phyloP scores from a whole-genome alignment of 441 rosid genomes.

The Jatropha multifida region DNA sequence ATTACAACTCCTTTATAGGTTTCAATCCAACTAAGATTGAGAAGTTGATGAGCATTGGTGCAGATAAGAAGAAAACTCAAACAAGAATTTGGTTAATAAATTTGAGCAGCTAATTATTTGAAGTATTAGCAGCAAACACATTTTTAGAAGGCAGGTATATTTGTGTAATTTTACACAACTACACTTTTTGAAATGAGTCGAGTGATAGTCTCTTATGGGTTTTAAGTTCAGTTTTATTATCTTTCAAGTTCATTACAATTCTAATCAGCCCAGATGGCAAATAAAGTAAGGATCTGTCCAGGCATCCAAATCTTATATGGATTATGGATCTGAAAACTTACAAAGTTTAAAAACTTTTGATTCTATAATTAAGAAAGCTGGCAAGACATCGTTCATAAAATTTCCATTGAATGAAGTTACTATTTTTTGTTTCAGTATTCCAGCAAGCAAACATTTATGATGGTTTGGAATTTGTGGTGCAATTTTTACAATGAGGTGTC shows the following conservation, averaged over 20 bases:
- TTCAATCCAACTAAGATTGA: neutral
- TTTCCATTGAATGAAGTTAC: neutral
- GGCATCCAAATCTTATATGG: neutral
- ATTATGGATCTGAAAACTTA: neutral
- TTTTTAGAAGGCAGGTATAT: neutral
- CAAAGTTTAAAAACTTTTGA: neutral
- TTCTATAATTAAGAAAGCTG: neutral
- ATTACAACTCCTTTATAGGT: neutral
- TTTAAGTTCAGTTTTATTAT: too few species aligned
- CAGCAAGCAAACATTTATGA: too few species aligned
- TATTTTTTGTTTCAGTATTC: too few species aligned
- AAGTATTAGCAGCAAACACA: neutral
- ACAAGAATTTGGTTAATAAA: neutral
- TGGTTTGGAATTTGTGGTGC: too few species aligned
- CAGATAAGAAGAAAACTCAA: neutral
- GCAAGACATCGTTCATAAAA: neutral
- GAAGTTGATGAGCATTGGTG: neutral
- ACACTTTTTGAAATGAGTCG: too few species aligned
- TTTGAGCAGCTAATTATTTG: neutral
- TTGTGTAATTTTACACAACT: neutral
- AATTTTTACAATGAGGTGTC: too few species aligned
- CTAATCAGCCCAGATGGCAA: neutral
- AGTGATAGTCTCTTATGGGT: too few species aligned
- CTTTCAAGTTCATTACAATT: neutral
- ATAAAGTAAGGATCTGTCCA: neutral